A percentile compares a stretch with the other conserved stretches of the same genome.
phyloP scores from a whole-genome alignment of 345 rosid species.

The Psidium guajava region DNA sequence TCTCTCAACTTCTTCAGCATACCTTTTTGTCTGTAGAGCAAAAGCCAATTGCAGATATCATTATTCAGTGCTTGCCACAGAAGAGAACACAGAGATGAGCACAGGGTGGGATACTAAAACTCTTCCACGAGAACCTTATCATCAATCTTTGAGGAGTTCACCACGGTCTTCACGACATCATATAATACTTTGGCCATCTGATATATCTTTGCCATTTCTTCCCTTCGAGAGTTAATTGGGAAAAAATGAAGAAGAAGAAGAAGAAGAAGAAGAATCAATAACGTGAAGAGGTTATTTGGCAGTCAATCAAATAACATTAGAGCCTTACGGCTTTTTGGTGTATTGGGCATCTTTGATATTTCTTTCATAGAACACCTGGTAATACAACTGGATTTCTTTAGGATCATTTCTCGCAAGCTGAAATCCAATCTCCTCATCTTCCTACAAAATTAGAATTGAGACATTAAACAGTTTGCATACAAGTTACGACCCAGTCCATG shows the following conservation, averaged over 20 bases:
- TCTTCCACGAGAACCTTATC: constrained; percentile 35
- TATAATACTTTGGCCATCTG: constrained; percentile 82
- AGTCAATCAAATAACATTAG: neutral
- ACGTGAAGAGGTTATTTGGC: neutral
- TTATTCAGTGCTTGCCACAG: constrained; percentile 5
- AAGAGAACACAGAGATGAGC: neutral
- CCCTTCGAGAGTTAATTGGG: constrained; percentile 47
- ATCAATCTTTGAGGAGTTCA: constrained; percentile 35
- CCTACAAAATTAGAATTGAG: constrained; percentile 31
- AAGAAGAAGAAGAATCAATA: neutral
- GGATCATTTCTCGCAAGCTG: constrained; percentile 41
- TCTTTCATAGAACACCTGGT: constrained; percentile 47
- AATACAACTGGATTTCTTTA: constrained; percentile 58
- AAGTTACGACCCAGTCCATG: neutral
- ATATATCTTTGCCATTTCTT: constrained; percentile 82
- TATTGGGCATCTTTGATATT: constrained; percentile 49
- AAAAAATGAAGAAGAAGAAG: too few relatives aligned
- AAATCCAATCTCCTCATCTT: constrained; percentile 33
- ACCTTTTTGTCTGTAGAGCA: constrained; percentile 33
- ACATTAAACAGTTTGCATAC: neutral
- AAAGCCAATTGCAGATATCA: neutral
- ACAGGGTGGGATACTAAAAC: neutral
- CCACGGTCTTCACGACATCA: constrained; percentile 67
- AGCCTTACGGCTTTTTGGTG: constrained; percentile 67
- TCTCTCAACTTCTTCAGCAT: constrained; percentile 57